Evolutionary conservation across 106 monocot genomes (phyloP).

Genomic region (Dendrobium huoshanense): DNA sequence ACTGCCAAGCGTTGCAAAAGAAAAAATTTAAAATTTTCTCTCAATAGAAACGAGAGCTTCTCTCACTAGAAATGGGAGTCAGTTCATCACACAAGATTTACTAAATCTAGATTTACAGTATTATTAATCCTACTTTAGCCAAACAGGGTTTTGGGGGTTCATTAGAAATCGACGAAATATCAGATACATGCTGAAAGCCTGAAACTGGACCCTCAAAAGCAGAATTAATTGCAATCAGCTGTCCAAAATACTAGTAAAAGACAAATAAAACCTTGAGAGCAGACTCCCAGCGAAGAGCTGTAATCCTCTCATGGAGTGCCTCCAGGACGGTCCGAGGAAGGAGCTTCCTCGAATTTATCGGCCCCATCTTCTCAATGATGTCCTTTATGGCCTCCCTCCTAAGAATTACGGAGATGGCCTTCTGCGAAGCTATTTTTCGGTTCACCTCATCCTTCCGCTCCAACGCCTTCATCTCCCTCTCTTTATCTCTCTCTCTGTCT

Average conservation of each 20-base stretch:
- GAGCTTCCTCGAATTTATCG: slow-evolving; percentile 66
- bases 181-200: not conserved
- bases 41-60: no score
- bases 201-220: not conserved
- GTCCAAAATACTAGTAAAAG: not conserved
- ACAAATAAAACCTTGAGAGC: slow-evolving; percentile 67
- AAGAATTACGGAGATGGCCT: slow-evolving; percentile 87
- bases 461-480: slow-evolving; percentile 15
- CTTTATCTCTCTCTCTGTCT: slow-evolving; percentile 8
- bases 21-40: no score
- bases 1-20: no score
- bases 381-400: slow-evolving; percentile 83
- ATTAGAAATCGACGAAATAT: not conserved
- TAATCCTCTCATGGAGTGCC: slow-evolving; percentile 76
- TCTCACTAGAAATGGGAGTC: no score
- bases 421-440: slow-evolving; percentile 78
- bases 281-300: slow-evolving; percentile 89
- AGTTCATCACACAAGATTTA: no score
- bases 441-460: slow-evolving; percentile 66
- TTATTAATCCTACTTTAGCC: no score
- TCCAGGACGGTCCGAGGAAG: slow-evolving; percentile 84
- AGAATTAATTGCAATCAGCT: not conserved
- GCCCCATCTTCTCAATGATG: slow-evolving; percentile 66
- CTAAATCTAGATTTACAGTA: not conserved
- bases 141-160: not conserved